Evolutionary conservation across 495 filamentous ascomycete species (phyloP), one percentile per base, ranked within the genome.

Genomic region (Bacidia gigantensis): DNA sequence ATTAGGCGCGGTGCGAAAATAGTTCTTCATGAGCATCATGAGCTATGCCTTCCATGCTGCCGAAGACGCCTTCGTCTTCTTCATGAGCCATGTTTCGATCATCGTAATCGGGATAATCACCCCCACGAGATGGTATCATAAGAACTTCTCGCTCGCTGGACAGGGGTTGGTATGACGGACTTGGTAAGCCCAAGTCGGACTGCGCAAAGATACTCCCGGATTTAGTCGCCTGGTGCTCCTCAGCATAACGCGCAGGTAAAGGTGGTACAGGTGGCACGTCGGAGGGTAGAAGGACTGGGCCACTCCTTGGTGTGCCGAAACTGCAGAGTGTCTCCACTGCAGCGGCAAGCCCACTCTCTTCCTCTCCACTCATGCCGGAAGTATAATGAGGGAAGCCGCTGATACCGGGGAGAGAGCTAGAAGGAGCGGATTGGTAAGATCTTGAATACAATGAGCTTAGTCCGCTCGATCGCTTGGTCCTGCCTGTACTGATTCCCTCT

Each of bases 1-100:
- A 2, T 42, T 43, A 23, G 5, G 29, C 7, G 29, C 29, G 29
- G 14, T 35, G 29, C 5, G 29, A 35, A 35, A 17, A 50, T 20
- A 50, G 26, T 25, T 50, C 47, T 38, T 38, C 20, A n/a, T 50
- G 47, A 50, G 47, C 21, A 17, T 55, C 54, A 24, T 57, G 51
- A 20, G 53, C 62, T 69, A 75, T 95, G 67, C 92, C 88, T 63
- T 98, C 92, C 90, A 96, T 96, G 53, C 78, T 79, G 21, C 92
- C 92, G 72, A 98, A 98, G 47, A 98, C 77, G 53, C 87, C 89
- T 55, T 95, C 92, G 49, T 96, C 90, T 46, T 95, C 89, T 58
- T 97, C 88, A 47, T 93, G 86, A 51, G 84, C 84, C 56, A 81
- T 79, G 58, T 78, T 71, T 51, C 80, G 79, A 18, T 63, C 65